Evolutionary conservation across 306 rosid species (phyloP), one percentile per base, ranked within the genome.

Genomic region (Calophaca sinica): DNA sequence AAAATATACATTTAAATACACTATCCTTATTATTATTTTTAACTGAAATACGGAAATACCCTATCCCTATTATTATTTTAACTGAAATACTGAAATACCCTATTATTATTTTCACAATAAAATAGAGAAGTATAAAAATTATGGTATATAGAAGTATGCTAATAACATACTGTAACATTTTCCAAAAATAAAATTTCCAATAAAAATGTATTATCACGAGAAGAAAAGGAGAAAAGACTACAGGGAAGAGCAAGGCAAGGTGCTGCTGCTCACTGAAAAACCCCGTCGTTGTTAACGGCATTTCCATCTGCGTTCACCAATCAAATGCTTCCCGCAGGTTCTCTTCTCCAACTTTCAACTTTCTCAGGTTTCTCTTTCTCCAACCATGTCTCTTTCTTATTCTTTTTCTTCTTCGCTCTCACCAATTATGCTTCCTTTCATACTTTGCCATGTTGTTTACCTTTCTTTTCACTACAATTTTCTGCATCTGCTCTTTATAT

Each of bases 321-420:
- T 77, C 80, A 65, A 76, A 81, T 71, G 81, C 75, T 81, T 39
- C 66, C 31, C 4, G 31, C 66, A 38, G n/a, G 9, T 68, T 75
- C 76, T 42, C 65, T 42, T 51, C 68, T 69, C 48, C 70, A 12
- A 54, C 68, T 68, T 59, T 76, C 82, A 9, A 49, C 64, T 68
- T 59, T 70, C 81, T 73, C 80, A 71, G 64, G 78, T 82, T 57
- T 68, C 26, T 58, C 70, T 49, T 51, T 5, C 62, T 77, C 79
- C 79, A 44, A 77, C 64, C 3, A 33, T 33, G 36, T 33, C 26
- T 20, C 26, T 20, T 20, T 33, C 36, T 33, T n/a, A n/a, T n/a
- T 33, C 36, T 33, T 2, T 75, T 58, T 79, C 2, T 41, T 41
- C 45, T 9, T 58, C 3, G 52, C 5, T 59, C 15, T 73, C 31